Evolutionary conservation across 2,329 filamentous ascomycete genomes (phyloP), one percentile per base, ranked within the genome.

Genomic region (Coniochaeta sp.): DNA sequence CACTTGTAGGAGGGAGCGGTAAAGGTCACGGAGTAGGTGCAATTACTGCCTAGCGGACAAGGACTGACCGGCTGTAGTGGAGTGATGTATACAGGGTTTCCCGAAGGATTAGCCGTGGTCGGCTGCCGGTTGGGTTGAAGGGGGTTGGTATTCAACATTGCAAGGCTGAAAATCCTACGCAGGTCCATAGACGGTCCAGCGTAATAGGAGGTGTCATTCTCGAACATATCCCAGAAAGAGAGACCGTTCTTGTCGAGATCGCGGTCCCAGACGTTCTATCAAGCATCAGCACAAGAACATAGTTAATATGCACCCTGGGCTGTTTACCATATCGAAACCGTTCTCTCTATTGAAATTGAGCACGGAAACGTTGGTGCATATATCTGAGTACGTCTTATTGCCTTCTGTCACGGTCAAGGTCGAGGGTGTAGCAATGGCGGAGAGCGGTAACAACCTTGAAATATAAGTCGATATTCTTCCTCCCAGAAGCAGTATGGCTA

Each of bases 371-470:
- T 62, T 61, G 16, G 38, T 11, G 36, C 62, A 64, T 11, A 40
- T 60, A 16, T 54, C 50, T 8, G 34, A 6, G 31, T 22, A 19
- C 5, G 26, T 61, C 22, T 34, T 44, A 47, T 36, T 26, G 6
- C 59, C 62, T 14, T 58, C 38, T 59, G 24, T 31, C 6, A 50
- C 26, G 3, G 58, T 64, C 17, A 64, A n/a, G 5, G 62, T 62
- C 11, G 62, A 62, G 4, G 62, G 62, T 11, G 61, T 61, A 40
- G 62, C 62, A 43, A 64, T 64, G 3, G 62, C 61, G 31, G 61
- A 61, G 7, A 64, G 55, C 47, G 62, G 62, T n/a, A 64, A 52
- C 16, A 55, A 47, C 62, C 61, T 64, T 24, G 5, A 6, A 3
- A 44, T n/a, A 47, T 22, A 4, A 47, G 19, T 7, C n/a, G 22